Base-by-base conservation (phyloP, 2,329 filamentous ascomycete species). In the Monilinia laxa region DNA sequence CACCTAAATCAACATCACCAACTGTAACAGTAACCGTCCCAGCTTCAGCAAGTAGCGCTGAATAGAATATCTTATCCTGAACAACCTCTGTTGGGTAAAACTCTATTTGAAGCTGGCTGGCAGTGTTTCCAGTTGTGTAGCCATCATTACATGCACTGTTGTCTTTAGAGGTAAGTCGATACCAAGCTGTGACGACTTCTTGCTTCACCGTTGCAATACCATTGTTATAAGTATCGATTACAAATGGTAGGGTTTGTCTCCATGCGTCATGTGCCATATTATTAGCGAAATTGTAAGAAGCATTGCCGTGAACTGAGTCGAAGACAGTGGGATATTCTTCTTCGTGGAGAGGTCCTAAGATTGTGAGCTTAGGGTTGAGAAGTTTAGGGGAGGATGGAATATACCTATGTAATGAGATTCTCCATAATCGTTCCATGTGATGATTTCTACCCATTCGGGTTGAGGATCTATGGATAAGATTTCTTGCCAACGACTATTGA, bases 331-430 rank as follows among this genome's bases (percentile, higher is more conserved):
- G 55, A 35, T 35, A 35, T 35, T 35, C 31, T 35, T 35, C 31
- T 35, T 35, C 31, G 31, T 35, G 31, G 5, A 35, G 31, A 6
- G 31, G 55, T 18, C 55, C 54, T 56, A 12, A 56, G 3, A 35
- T 56, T 25, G 5, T 23, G 35, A 25, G 14, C 40, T 23, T 40
- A 28, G n/a, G 6, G 20, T 23, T 56, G n/a, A 14, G 3, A 56
- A 18, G 14, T 56, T 56, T 3, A 23, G 20, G 20, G 31, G 35
- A 35, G 31, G 31, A 35, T 40, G 14, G 20, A 12, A 2, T 20
- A 40, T 56, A 38, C 49, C 51, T 6, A 64, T 64, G 9, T 55
- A 64, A 23, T 64, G 51, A n/a, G 51, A 64, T 12, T 56, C 62
- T 31, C 62, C 62, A 23, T 35, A 55, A 14, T 64, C 51, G 20